Conservation (phyloP, 192 early-diverging fungal genomes). For the Polychytrium aggregatum region DNA sequence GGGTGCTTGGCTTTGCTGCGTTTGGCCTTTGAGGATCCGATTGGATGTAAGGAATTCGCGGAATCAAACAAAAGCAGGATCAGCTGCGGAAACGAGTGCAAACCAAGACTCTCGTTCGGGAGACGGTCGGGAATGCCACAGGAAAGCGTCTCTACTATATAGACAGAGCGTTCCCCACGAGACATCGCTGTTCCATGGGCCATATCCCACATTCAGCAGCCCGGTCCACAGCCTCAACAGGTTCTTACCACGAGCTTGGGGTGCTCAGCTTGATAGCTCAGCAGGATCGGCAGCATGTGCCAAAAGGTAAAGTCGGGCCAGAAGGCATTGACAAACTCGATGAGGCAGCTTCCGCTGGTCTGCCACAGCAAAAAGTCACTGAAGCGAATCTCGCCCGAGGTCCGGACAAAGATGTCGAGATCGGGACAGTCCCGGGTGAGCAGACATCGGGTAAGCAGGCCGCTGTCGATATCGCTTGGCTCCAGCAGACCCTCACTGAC, state of each 20-base stretch:
- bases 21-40: no score
- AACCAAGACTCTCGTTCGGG: no score
- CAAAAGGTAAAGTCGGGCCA: constrained; percentile 96
- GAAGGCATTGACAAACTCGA: constrained; percentile 78
- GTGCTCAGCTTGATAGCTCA: constrained; percentile 62
- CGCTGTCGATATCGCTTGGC: constrained; percentile 46
- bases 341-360: constrained; percentile 49
- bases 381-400: constrained; percentile 88
- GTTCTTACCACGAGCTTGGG: not conserved
- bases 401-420: constrained; percentile 83
- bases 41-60: no score
- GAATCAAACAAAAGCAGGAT: no score
- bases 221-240: no score
- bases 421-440: constrained; percentile 54
- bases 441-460: constrained; percentile 44
- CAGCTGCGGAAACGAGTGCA: no score
- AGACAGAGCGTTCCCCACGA: no score
- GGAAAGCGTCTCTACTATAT: no score
- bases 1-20: no score
- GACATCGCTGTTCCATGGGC: no score
- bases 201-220: no score
- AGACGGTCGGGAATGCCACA: no score
- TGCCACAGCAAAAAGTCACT: constrained; percentile 96
- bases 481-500: constrained; percentile 42
- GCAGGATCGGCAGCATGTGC: constrained; percentile 67